Evolutionary conservation across 768 basidiomycete species (phyloP).

Genomic region (Chiua virens): DNA sequence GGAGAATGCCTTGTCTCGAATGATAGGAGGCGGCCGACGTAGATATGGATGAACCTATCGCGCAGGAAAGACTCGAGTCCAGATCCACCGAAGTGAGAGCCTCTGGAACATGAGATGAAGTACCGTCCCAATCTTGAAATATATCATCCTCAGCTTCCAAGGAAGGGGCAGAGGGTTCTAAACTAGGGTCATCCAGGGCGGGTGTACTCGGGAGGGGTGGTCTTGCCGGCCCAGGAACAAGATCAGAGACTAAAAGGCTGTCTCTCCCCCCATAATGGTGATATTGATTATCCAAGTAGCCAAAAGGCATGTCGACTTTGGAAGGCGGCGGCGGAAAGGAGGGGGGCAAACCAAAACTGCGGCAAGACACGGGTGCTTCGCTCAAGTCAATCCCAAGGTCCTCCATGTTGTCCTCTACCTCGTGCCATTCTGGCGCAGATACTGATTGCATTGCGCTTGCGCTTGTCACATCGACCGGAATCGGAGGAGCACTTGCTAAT

Average conservation of each 20-base stretch:
- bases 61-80: background rate
- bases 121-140: slow-evolving; percentile 23
- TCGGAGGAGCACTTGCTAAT: slow-evolving; percentile 54
- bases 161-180: slow-evolving; percentile 51
- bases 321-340: slow-evolving; percentile 35
- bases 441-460: slow-evolving; percentile 24
- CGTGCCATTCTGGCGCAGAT: slow-evolving; percentile 56
- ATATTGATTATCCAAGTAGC: slow-evolving; percentile 35
- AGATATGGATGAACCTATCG: background rate
- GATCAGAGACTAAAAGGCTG: slow-evolving; percentile 33
- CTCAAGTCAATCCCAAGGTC: slow-evolving; percentile 8
- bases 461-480: slow-evolving; percentile 9
- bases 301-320: slow-evolving; percentile 43
- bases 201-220: slow-evolving; percentile 37
- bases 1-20: slow-evolving; percentile 21
- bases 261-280: slow-evolving; percentile 36
- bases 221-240: slow-evolving; percentile 41
- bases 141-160: slow-evolving; percentile 23
- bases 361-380: slow-evolving; percentile 6
- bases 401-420: slow-evolving; percentile 44
- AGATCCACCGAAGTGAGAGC: background rate
- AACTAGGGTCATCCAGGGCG: slow-evolving; percentile 24
- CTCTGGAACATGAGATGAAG: slow-evolving; percentile 5
- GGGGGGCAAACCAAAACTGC: slow-evolving; percentile 8
- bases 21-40: slow-evolving; percentile 1